Percentiles rank a stretch among this genome's conserved stretches.
phyloP scores from a whole-genome alignment of 257 asterid genomes.

The Leptodermis oblonga region DNA sequence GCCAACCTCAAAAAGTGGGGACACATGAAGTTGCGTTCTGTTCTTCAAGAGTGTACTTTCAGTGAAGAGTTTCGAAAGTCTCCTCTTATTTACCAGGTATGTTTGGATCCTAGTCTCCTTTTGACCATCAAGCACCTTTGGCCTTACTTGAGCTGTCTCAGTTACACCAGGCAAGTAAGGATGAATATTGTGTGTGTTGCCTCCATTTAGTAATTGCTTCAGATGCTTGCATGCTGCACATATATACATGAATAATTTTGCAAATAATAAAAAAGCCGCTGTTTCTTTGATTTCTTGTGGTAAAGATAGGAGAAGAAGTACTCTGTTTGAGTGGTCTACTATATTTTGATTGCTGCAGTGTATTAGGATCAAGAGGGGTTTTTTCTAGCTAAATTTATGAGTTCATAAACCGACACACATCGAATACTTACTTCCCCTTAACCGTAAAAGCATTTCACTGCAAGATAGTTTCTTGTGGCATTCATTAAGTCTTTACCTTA shows the following conservation, averaged over 20 bases:
- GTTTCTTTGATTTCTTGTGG: background rate
- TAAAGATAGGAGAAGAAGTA: background rate
- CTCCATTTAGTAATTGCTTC: background rate
- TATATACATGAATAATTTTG: background rate
- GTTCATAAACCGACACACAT: background rate
- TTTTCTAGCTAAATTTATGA: background rate
- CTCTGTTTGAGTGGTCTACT: background rate
- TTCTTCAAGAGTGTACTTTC: conserved; percentile 83
- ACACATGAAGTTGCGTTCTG: conserved; percentile 87
- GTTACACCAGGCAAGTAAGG: background rate
- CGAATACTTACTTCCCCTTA: background rate
- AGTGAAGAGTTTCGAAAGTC: conserved; percentile 75
- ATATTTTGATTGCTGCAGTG: background rate
- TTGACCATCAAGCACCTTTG: conserved; percentile 53
- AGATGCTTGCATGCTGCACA: background rate
- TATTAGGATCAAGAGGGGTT: background rate
- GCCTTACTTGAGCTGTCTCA: conserved; percentile 11
- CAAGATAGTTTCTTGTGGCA: background rate
- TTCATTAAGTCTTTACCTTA: background rate
- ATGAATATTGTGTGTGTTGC: background rate
- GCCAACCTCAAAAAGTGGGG: conserved; percentile 88
- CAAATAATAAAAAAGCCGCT: background rate
- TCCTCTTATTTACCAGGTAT: conserved; percentile 91
- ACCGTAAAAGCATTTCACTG: background rate
- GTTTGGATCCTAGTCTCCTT: conserved; percentile 29